phyloP scores from a whole-genome alignment of 352 stramenopile genomes.

The Pythium angustatum region DNA sequence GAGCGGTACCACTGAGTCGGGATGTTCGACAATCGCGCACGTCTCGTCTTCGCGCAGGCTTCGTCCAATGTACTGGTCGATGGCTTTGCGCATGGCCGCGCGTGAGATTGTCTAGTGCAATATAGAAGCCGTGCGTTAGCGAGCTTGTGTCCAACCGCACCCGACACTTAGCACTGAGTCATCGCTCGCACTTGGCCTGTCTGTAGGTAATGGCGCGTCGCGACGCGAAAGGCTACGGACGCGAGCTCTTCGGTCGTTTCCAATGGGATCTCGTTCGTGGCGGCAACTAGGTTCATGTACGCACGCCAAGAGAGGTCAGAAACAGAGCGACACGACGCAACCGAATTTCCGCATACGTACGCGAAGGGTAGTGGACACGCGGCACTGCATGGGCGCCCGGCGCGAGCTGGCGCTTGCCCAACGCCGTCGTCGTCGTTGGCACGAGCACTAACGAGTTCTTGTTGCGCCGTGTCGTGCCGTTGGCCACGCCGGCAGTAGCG shows the following conservation, averaged over 20 bases:
- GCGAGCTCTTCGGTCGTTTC: conserved; percentile 1
- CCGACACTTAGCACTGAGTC: background rate
- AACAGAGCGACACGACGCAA: background rate
- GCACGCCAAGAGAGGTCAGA: background rate
- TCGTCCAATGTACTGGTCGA: background rate
- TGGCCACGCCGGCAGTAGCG: background rate
- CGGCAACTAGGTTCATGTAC: background rate
- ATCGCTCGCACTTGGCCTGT: conserved; percentile 12
- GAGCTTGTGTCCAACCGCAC: background rate
- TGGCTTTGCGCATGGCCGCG: background rate
- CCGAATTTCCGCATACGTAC: too few species aligned
- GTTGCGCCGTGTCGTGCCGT: background rate
- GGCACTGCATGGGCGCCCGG: background rate
- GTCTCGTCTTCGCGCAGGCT: background rate
- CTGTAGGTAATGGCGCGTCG: conserved; percentile 22
- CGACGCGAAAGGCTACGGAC: conserved; percentile 15
- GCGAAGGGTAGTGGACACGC: conserved; percentile 2
- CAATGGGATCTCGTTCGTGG: background rate
- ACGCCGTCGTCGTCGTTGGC: background rate
- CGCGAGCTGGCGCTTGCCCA: conserved; percentile 14
- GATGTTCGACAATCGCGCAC: background rate
- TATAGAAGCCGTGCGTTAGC: background rate
- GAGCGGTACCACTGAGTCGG: background rate
- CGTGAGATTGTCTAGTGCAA: background rate
- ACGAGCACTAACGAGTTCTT: conserved; percentile 28